Conservation (phyloP, 371 early-diverging fungal species). For the Thermomucor indicae-seudaticae region DNA sequence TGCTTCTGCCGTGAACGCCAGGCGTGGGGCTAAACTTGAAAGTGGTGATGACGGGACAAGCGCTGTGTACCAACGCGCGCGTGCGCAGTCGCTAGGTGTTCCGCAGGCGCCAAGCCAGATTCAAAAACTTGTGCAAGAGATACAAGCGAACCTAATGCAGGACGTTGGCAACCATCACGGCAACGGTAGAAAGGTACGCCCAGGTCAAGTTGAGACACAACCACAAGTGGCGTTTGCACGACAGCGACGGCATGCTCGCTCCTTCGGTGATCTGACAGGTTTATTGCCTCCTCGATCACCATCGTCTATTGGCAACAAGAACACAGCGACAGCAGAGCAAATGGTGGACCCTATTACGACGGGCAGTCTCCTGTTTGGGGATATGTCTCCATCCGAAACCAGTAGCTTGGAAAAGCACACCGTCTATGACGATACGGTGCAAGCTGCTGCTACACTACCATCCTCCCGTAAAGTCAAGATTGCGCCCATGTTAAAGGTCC, state of each 20-base stretch:
- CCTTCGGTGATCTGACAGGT: constrained; percentile 31
- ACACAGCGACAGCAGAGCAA: constrained; percentile 2
- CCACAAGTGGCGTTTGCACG: neutral
- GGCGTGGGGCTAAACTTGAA: neutral
- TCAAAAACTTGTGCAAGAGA: constrained; percentile 12
- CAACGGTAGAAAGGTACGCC: neutral
- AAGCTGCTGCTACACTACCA: neutral
- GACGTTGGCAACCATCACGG: too few relatives aligned
- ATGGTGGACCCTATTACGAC: neutral
- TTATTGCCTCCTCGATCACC: constrained; percentile 10
- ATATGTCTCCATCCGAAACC: constrained; percentile 3
- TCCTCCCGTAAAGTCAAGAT: constrained; percentile 30
- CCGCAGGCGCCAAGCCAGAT: constrained; percentile 9
- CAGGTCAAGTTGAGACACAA: neutral
- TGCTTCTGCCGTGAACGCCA: neutral
- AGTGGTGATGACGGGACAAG: neutral
- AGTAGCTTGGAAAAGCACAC: constrained; percentile 14
- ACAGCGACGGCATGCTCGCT: constrained; percentile 28
- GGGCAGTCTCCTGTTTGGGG: neutral
- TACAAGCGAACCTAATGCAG: constrained; percentile 10
- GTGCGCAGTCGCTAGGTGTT: constrained; percentile 13
- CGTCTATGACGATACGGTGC: neutral
- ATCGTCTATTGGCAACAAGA: neutral
- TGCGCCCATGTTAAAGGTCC: constrained; percentile 28
- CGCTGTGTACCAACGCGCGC: constrained; percentile 6